phyloP scores from a whole-genome alignment of 257 asterid species.

The Ilex aquifolium region DNA sequence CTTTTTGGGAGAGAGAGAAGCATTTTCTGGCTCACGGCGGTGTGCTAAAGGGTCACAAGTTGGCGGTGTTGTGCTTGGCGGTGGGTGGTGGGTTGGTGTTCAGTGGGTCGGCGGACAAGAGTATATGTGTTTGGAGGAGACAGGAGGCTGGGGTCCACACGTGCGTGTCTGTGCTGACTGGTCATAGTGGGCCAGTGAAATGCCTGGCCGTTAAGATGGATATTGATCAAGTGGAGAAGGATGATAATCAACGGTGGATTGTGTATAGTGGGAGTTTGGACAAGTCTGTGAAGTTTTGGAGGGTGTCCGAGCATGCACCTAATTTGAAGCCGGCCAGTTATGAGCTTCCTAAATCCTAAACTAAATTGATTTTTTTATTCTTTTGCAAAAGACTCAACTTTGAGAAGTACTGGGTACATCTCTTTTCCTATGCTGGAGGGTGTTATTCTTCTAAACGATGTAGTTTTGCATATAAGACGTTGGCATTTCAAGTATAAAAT shows the following conservation, averaged over 20 bases:
- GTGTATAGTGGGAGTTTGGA: slow-evolving; percentile 22
- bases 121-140: slow-evolving; percentile 83
- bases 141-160: slow-evolving; percentile 63
- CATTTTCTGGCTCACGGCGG: slow-evolving; percentile 66
- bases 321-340: neutral
- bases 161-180: slow-evolving; percentile 61
- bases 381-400: too few species aligned
- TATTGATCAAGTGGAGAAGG: neutral
- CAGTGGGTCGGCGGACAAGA: slow-evolving; percentile 88
- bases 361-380: too few species aligned
- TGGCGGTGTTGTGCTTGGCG: slow-evolving; percentile 77
- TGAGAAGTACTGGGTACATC: too few species aligned
- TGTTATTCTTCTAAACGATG: too few species aligned
- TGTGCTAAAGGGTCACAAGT: slow-evolving; percentile 71
- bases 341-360: too few species aligned
- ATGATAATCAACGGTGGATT: slow-evolving; percentile 5
- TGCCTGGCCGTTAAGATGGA: slow-evolving; percentile 66
- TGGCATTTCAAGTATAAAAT: too few species aligned
- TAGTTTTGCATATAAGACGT: too few species aligned
- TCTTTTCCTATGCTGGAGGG: too few species aligned
- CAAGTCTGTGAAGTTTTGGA: slow-evolving; percentile 46
- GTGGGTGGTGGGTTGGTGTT: slow-evolving; percentile 44
- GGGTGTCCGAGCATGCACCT: slow-evolving; percentile 33
- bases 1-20: slow-evolving; percentile 69
- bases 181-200: slow-evolving; percentile 88